Evolutionary conservation across 768 basidiomycete species (phyloP).

Genomic region (Termitomyces sp.): DNA sequence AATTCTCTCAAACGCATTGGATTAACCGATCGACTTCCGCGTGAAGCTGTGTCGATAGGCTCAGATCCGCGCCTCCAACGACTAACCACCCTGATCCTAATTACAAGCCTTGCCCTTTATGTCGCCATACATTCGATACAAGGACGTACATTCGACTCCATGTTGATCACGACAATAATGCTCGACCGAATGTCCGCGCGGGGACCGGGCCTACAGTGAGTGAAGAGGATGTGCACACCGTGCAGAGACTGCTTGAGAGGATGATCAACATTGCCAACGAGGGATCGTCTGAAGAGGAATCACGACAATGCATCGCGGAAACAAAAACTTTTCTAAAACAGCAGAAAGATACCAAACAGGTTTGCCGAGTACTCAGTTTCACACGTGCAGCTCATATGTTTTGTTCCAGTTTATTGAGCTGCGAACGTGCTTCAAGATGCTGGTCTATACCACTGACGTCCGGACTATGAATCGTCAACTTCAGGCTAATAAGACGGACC

Average conservation of each 20-base stretch:
- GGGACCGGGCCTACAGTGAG: conserved; percentile 29
- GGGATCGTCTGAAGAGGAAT: conserved; percentile 45
- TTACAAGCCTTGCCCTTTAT: conserved; percentile 48
- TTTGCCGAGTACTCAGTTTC: conserved; percentile 14
- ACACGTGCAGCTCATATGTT: not conserved
- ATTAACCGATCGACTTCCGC: conserved; percentile 5
- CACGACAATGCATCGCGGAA: conserved; percentile 47
- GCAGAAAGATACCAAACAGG: conserved; percentile 38
- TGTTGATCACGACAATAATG: conserved; percentile 43
- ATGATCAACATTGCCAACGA: conserved; percentile 49
- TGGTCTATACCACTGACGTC: conserved; percentile 44
- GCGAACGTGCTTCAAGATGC: conserved; percentile 40
- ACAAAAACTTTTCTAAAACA: conserved; percentile 39
- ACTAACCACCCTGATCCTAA: conserved; percentile 4
- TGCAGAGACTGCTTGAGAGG: conserved; percentile 37
- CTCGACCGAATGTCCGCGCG: conserved; percentile 17
- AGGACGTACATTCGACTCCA: conserved; percentile 44
- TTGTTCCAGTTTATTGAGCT: conserved; percentile 42
- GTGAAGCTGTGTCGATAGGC: conserved; percentile 47
- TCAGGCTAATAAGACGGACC: conserved; percentile 25
- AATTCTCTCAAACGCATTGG: not conserved
- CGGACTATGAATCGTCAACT: conserved; percentile 27
- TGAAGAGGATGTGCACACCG: conserved; percentile 21
- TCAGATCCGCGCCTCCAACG: conserved; percentile 29
- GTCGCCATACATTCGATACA: conserved; percentile 46